These are phyloP conservation scores for Vickermania ingenoplastis DNA, from an alignment of 208 protist genomes.

Conservation along the genomic window DNA sequence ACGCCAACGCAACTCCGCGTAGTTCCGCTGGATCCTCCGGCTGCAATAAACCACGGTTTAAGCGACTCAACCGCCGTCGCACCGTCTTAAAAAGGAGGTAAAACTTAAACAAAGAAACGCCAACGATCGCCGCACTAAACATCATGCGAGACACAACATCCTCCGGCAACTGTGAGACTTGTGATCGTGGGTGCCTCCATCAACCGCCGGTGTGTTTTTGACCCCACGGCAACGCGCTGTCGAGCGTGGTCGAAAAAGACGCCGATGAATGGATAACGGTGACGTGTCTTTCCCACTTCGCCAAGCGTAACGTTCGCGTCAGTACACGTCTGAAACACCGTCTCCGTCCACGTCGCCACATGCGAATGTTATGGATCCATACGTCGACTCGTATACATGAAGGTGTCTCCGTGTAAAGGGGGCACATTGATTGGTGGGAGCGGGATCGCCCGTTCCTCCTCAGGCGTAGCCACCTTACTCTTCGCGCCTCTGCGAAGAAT, in stretches of 20 bases:
- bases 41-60: not conserved
- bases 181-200: not conserved
- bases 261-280: not conserved
- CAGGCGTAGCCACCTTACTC: not conserved
- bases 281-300: not conserved
- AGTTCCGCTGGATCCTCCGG: not conserved
- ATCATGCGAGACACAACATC: not conserved
- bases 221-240: not conserved
- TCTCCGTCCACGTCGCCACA: not conserved
- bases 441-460: not conserved
- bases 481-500: not conserved
- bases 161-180: not conserved
- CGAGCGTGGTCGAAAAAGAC: not conserved
- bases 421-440: not conserved
- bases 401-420: not conserved
- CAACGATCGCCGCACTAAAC: not conserved
- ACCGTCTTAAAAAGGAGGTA: not conserved
- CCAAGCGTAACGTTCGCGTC: not conserved
- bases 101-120: not conserved
- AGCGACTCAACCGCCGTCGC: not conserved
- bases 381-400: slow-evolving; percentile 1
- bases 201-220: not conserved
- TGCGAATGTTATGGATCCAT: slow-evolving; percentile 2
- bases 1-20: not conserved
- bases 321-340: not conserved